Percentiles rank a stretch among this genome's conserved stretches.
These are phyloP conservation scores for Lentinula aciculospora DNA, from an alignment of 768 basidiomycete genomes.

Conservation along the genomic window DNA sequence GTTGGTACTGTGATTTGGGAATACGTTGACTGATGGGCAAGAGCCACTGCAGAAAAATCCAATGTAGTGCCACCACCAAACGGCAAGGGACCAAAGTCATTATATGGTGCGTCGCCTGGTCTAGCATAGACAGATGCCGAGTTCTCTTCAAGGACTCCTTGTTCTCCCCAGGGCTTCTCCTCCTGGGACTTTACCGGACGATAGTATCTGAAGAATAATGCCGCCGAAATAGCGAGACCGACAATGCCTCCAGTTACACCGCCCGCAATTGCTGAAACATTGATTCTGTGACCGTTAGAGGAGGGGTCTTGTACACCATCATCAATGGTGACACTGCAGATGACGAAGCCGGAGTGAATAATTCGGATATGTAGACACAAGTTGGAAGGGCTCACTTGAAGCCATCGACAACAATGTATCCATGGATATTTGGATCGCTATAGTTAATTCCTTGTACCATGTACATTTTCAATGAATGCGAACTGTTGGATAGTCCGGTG, in stretches of 20 bases:
- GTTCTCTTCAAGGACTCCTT: neutral
- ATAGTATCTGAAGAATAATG: neutral
- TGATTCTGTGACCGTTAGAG: too few relatives aligned
- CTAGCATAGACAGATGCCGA: neutral
- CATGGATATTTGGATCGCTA: neutral
- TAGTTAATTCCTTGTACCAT: neutral
- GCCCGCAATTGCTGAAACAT: neutral
- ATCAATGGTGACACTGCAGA: neutral
- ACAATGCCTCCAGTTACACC: neutral
- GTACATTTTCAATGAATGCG: neutral
- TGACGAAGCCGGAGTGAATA: neutral
- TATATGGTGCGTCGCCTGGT: neutral
- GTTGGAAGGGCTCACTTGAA: neutral
- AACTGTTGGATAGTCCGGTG: neutral
- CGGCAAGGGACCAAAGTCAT: neutral
- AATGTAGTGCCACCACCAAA: too few relatives aligned
- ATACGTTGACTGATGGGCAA: neutral
- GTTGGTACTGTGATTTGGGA: neutral
- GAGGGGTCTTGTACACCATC: neutral
- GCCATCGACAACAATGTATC: neutral
- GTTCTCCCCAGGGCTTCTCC: neutral
- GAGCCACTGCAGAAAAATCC: neutral
- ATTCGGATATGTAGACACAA: neutral
- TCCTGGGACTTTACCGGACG: neutral
- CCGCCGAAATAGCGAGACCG: neutral